Conservation (phyloP, 257 asterid species). For the Galeopsis tetrahit region DNA sequence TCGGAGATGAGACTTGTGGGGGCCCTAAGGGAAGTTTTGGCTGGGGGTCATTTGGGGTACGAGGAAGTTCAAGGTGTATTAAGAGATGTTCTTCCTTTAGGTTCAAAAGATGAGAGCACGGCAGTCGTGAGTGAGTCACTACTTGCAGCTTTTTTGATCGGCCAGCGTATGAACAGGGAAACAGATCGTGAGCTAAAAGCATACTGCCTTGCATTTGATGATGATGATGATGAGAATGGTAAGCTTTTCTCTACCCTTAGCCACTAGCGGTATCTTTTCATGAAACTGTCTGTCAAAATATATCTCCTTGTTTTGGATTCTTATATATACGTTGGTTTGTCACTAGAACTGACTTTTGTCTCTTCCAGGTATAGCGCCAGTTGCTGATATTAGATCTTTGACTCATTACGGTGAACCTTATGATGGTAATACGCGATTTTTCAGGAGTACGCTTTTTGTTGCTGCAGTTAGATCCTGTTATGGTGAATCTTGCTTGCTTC, state of each 20-base stretch:
- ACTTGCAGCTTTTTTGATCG: slow-evolving; percentile 82
- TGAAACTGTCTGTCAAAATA: slow-evolving; percentile 14
- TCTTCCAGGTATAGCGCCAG: slow-evolving; percentile 65
- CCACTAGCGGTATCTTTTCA: slow-evolving; percentile 16
- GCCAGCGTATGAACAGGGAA: slow-evolving; percentile 93
- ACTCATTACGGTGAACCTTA: slow-evolving; percentile 98
- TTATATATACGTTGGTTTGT: slow-evolving; percentile 7
- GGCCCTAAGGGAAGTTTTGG: slow-evolving; percentile 92
- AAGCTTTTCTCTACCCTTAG: slow-evolving; percentile 17
- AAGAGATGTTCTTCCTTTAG: slow-evolving; percentile 74
- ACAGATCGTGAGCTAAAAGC: slow-evolving; percentile 96
- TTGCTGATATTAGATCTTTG: slow-evolving; percentile 86
- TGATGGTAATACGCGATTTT: slow-evolving; percentile 95
- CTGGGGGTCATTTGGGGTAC: slow-evolving; percentile 96
- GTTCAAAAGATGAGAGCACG: slow-evolving; percentile 41
- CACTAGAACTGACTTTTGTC: slow-evolving; percentile 27
- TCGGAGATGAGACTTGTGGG: slow-evolving; percentile 98
- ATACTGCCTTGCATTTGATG: slow-evolving; percentile 92
- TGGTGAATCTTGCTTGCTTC: slow-evolving; percentile 95
- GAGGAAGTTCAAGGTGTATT: slow-evolving; percentile 97
- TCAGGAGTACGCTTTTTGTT: slow-evolving; percentile 91
- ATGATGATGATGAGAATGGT: slow-evolving; percentile 59
- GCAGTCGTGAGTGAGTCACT: slow-evolving; percentile 68
- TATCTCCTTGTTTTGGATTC: not conserved
- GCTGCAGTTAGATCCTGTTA: slow-evolving; percentile 99